Percentiles rank a stretch among this genome's conserved stretches.
Evolutionary conservation across 2,329 filamentous ascomycete species (phyloP).

Genomic region (Neopestalotiopsis clavispora): DNA sequence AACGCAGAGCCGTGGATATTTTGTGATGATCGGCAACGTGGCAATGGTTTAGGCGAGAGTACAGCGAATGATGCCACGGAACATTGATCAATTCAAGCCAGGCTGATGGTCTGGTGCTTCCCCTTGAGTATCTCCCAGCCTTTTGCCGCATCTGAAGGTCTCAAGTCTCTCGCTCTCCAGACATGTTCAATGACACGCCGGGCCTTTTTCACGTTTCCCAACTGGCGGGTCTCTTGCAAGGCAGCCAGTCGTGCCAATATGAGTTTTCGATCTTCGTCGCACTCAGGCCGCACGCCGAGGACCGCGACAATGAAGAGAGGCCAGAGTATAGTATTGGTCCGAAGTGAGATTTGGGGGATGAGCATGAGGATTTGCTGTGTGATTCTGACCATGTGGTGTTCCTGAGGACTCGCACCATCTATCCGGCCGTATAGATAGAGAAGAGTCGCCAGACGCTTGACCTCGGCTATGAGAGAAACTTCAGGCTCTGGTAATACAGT

Average conservation of each 20-base stretch:
- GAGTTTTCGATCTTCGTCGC: neutral
- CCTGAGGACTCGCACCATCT: neutral
- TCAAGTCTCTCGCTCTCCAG: constrained; percentile 35
- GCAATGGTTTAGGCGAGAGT: too few species aligned
- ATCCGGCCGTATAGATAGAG: neutral
- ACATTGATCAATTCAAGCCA: neutral
- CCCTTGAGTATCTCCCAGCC: constrained; percentile 25
- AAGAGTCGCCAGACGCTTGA: neutral
- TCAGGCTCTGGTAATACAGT: neutral
- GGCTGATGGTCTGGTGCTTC: neutral
- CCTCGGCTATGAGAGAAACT: neutral
- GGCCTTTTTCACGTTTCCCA: constrained; percentile 37
- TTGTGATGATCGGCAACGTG: too few species aligned
- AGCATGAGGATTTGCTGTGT: neutral
- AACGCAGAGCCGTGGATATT: too few species aligned
- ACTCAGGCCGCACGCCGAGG: neutral
- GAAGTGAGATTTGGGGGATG: neutral
- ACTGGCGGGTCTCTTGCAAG: constrained; percentile 29
- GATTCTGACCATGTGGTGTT: neutral
- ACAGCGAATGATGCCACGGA: too few species aligned
- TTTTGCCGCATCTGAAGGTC: constrained; percentile 13
- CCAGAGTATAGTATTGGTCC: neutral
- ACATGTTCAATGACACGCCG: constrained; percentile 34
- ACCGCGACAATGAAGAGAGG: neutral
- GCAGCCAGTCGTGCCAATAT: neutral